Evolutionary conservation across 306 rosid species (phyloP), one percentile per base, ranked within the genome.

Genomic region (Vigna reflexopilosa): DNA sequence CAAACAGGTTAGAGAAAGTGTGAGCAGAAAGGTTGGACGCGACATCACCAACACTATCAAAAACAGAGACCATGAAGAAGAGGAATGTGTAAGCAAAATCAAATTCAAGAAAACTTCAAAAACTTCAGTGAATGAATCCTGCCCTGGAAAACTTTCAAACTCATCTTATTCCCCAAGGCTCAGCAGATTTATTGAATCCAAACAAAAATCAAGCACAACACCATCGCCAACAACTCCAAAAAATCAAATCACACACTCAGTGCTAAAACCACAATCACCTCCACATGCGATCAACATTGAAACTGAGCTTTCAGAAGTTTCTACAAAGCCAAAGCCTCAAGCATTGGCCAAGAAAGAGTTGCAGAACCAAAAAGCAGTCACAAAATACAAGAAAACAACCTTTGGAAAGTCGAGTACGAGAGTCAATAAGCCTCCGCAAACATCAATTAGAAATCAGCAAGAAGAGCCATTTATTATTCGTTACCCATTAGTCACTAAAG

Each of bases 1-100:
- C 30, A 91, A 89, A 78, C 99, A 93, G 36, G 89, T 91, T 15
- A 93, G 81, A 64, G 94, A 91, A 50, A 90, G 84, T 75, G 90
- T 89, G 14, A 86, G 86, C 81, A 81, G 97, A 56, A 90, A 83
- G 89, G 90, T 79, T 59, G 96, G 93, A 1, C 61, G 84, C 14
- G 99, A 96, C 85, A 88, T 96, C 56, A 93, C 99, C 48, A 96
- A 96, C 88, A 84, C 84, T 24, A 65, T 69, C 6, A 84, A 82
- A 58, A 87, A 70, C 89, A 83, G 80, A 85, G 89, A 86, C 22
- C 85, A 82, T 38, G 10, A 44, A 54, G 78, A 56, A 82, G 81
- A 83, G 20, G 88, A 89, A 32, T 65, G 57, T 48, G 76, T 87
- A 54, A 34, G 42, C 44, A 94, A 83, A 66, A 66, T 80, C 72